phyloP scores from a whole-genome alignment of 164 flowering plant species.

The Malania oleifera region DNA sequence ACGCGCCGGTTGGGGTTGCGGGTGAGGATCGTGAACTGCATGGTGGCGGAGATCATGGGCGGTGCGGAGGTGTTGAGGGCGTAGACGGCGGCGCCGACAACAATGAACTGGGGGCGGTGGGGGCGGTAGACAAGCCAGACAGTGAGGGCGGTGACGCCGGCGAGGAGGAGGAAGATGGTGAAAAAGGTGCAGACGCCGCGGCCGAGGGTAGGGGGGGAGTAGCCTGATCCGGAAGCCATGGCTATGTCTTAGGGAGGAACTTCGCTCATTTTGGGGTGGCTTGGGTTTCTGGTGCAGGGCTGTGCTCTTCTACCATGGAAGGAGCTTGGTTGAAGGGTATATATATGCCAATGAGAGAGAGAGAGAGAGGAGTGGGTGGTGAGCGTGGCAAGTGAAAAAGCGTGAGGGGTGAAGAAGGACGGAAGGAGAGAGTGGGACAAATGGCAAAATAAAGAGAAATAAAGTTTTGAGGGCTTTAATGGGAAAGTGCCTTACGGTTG shows the following conservation, averaged over 20 bases:
- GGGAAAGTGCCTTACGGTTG: no score
- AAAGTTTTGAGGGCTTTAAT: no score
- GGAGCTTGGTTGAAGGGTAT: no score
- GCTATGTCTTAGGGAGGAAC: no score
- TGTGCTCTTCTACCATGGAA: background rate
- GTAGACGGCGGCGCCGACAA: slow-evolving; percentile 55
- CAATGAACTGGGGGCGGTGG: slow-evolving; percentile 55
- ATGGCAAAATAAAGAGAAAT: no score
- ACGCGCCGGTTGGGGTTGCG: slow-evolving; percentile 71
- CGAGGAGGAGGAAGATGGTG: slow-evolving; percentile 44
- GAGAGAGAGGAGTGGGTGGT: no score
- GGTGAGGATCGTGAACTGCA: slow-evolving; percentile 69
- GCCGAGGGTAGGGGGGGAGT: slow-evolving; percentile 5
- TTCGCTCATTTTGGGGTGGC: slow-evolving; percentile 9
- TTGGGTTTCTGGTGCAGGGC: background rate
- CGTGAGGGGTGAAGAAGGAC: no score
- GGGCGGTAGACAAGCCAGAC: slow-evolving; percentile 77
- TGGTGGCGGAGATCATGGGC: slow-evolving; percentile 44
- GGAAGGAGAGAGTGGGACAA: no score
- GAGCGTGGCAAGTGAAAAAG: no score
- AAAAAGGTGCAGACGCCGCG: slow-evolving; percentile 23
- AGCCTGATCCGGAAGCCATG: background rate
- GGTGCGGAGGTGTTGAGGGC: slow-evolving; percentile 52
- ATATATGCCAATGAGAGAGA: no score
- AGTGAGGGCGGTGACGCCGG: slow-evolving; percentile 46